phyloP scores from a whole-genome alignment of 2,329 filamentous ascomycete species.

The Aphanocladium album region DNA sequence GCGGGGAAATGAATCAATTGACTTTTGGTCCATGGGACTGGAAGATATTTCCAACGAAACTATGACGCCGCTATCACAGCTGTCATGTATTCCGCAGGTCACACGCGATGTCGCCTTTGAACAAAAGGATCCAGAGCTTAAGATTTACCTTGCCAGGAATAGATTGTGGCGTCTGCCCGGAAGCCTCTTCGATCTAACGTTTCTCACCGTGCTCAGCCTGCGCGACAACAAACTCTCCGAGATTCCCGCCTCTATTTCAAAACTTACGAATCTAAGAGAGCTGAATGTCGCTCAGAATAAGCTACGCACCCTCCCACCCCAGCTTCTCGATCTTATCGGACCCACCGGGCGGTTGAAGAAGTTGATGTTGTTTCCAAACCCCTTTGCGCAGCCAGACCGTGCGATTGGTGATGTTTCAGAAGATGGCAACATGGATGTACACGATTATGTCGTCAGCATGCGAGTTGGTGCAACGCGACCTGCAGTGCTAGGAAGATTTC shows the following conservation, averaged over 20 bases:
- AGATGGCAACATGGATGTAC: conserved; percentile 11
- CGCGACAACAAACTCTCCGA: conserved; percentile 58
- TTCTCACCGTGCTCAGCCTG: conserved; percentile 61
- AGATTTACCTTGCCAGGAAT: conserved; percentile 59
- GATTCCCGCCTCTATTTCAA: conserved; percentile 55
- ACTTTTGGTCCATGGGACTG: conserved; percentile 55
- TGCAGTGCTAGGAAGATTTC: conserved; percentile 10
- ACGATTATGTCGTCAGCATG: conserved; percentile 10
- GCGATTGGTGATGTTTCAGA: conserved; percentile 10
- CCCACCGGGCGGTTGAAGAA: conserved; percentile 40
- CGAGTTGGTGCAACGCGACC: neutral
- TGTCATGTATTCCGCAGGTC: conserved; percentile 50
- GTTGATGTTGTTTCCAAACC: conserved; percentile 59
- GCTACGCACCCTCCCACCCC: conserved; percentile 56
- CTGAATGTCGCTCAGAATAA: conserved; percentile 64
- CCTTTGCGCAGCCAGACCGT: conserved; percentile 44
- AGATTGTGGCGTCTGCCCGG: conserved; percentile 50
- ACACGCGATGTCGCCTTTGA: conserved; percentile 54
- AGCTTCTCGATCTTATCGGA: conserved; percentile 54
- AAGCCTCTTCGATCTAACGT: conserved; percentile 56
- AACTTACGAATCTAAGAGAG: conserved; percentile 52
- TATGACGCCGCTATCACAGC: conserved; percentile 50
- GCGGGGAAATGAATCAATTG: conserved; percentile 52
- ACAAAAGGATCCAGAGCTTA: conserved; percentile 52
- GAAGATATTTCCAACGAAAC: conserved; percentile 50